These are phyloP conservation scores for Zymoseptoria crescenta DNA, from an alignment of 2,329 filamentous ascomycete species.

Conservation along the genomic window DNA sequence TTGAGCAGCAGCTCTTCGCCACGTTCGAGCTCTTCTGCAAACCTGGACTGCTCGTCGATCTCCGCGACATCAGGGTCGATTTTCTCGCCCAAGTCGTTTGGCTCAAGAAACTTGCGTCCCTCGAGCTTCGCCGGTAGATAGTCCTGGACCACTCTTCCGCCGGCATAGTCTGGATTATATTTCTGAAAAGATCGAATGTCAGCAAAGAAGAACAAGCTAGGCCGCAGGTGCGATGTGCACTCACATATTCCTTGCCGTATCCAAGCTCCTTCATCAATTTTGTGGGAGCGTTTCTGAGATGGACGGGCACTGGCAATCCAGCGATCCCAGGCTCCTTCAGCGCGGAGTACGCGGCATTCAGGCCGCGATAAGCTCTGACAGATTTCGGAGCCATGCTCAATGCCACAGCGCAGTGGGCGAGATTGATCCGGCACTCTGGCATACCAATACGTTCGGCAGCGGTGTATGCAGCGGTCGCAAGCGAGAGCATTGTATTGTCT, in stretches of 20 bases:
- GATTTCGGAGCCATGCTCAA: slow-evolving; percentile 76
- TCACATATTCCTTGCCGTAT: slow-evolving; percentile 70
- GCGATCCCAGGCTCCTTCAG: slow-evolving; percentile 78
- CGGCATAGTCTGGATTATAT: slow-evolving; percentile 84
- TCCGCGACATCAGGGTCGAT: slow-evolving; percentile 51
- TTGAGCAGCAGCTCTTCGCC: slow-evolving; percentile 19
- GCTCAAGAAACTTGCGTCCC: slow-evolving; percentile 69
- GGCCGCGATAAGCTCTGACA: slow-evolving; percentile 72
- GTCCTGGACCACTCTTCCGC: slow-evolving; percentile 75
- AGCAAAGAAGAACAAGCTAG: neutral
- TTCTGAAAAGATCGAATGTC: slow-evolving; percentile 41
- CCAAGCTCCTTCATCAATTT: slow-evolving; percentile 87
- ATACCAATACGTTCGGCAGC: slow-evolving; percentile 90
- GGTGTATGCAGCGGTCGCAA: slow-evolving; percentile 79
- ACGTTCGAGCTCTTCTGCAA: slow-evolving; percentile 14
- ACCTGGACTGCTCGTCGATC: slow-evolving; percentile 15
- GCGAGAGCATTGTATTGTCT: slow-evolving; percentile 71
- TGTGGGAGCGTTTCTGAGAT: slow-evolving; percentile 87
- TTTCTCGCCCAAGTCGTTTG: slow-evolving; percentile 68
- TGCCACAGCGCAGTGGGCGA: slow-evolving; percentile 80
- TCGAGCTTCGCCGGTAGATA: slow-evolving; percentile 75
- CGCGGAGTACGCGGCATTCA: slow-evolving; percentile 72
- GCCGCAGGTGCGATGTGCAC: neutral
- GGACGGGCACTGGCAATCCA: slow-evolving; percentile 71
- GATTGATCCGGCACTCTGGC: slow-evolving; percentile 86